Evolutionary conservation across 768 basidiomycete genomes (phyloP).

Genomic region (Lyophyllum atratum): DNA sequence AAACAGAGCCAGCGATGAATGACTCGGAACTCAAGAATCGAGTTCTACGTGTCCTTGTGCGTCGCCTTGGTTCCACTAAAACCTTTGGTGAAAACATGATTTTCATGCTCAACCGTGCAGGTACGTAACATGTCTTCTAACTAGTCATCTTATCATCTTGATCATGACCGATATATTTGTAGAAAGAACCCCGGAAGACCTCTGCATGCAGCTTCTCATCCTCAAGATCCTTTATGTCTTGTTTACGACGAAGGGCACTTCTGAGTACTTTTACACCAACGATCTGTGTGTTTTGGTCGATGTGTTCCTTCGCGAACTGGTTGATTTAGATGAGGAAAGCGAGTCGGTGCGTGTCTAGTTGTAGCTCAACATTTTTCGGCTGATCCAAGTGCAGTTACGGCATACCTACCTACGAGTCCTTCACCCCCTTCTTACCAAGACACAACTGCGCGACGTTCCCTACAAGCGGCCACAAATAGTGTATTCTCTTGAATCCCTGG

Average conservation of each 20-base stretch:
- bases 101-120: slow-evolving; percentile 96
- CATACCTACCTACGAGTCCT: slow-evolving; percentile 97
- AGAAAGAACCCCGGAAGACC: slow-evolving; percentile 88
- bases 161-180: not conserved
- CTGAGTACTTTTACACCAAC: slow-evolving; percentile 98
- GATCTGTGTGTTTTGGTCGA: slow-evolving; percentile 95
- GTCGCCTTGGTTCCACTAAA: slow-evolving; percentile 83
- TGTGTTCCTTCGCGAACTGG: slow-evolving; percentile 93
- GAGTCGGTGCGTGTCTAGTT: slow-evolving; percentile 69
- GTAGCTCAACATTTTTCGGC: not conserved
- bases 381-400: slow-evolving; percentile 56
- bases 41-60: slow-evolving; percentile 79
- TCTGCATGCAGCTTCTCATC: slow-evolving; percentile 93
- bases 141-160: not conserved
- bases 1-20: slow-evolving; percentile 22
- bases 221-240: slow-evolving; percentile 94
- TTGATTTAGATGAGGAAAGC: slow-evolving; percentile 89
- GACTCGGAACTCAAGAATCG: slow-evolving; percentile 61
- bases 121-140: slow-evolving; percentile 45
- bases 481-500: slow-evolving; percentile 75
- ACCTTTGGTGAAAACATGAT: slow-evolving; percentile 99
- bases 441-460: slow-evolving; percentile 79
- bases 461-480: slow-evolving; percentile 95
- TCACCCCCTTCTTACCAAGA: slow-evolving; percentile 92
- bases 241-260: slow-evolving; percentile 90